Base-by-base conservation (phyloP, 768 basidiomycete genomes). In the Rhodotorula diobovata region DNA sequence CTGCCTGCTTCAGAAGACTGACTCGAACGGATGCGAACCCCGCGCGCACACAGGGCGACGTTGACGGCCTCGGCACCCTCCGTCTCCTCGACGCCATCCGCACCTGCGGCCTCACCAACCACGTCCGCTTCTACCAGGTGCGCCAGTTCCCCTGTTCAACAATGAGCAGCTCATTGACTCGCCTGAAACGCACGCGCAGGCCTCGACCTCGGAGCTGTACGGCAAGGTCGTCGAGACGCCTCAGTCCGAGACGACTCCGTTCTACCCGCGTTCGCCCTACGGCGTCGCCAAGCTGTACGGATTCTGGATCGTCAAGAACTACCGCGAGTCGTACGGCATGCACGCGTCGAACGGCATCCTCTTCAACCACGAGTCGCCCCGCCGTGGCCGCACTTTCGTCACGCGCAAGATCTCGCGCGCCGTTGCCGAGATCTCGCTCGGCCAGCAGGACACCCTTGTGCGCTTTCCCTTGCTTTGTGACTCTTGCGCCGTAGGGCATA, bases 191-290 rank as follows among this genome's bases (percentile, higher is more conserved):
- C 16, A 20, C 56, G 21, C 35, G 23, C 78, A 81, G 77, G 94
- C 94, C 0, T 95, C 93, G 11, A 98, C 94, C 20, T 96, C 93
- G 10, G 94, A 98, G 82, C 85, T 97, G 23, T 97, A 98, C 81
- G 94, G 94, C 68, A 93, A 95, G 82, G 95, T 97, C 76, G 88
- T 91, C 73, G 90, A 94, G 82, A 91, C 91, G 14, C 94, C 93
- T 2, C 94, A 98, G 82, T 89, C 86, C 81, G 94, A 98, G 84
- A 90, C 89, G 4, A 98, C 94, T 0, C 94, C 94, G 1, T 98
- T 98, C 85, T 95, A 98, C 83, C 94, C 94, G n/a, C 90, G 94
- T 67, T 91, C 89, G 61, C 94, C 94, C 1, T 98, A 98, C 78
- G 94, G 95, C 56, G 91, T 90, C 67, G 94, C 94, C 54, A 98